These are phyloP conservation scores for Penstemon newberryi DNA, from an alignment of 257 asterid species.

Conservation along the genomic window DNA sequence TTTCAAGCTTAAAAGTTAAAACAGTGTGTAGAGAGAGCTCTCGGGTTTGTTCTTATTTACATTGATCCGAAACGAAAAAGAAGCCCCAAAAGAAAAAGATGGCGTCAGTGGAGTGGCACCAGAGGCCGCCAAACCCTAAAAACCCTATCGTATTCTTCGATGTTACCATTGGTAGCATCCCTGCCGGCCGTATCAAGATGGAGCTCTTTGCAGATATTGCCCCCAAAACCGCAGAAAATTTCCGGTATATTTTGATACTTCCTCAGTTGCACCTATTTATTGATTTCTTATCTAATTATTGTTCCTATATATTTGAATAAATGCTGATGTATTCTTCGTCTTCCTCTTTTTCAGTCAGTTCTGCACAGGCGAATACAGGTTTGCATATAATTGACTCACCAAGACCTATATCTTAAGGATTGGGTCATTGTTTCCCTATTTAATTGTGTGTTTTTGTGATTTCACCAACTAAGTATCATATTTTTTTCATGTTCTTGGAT, in stretches of 20 bases:
- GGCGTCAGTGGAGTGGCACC: slow-evolving; percentile 85
- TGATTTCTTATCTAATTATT: not conserved
- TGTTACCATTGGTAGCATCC: slow-evolving; percentile 77
- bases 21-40: no score
- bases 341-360: slow-evolving; percentile 59
- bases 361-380: slow-evolving; percentile 94
- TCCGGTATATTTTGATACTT: slow-evolving; percentile 44
- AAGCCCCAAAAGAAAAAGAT: slow-evolving; percentile 18
- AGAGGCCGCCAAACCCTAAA: slow-evolving; percentile 86
- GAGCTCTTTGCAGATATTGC: slow-evolving; percentile 95
- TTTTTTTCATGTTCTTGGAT: no score
- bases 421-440: not conserved
- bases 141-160: slow-evolving; percentile 94
- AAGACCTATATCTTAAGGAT: not conserved
- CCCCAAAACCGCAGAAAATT: slow-evolving; percentile 93
- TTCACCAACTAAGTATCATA: not conserved
- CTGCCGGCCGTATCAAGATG: slow-evolving; percentile 96
- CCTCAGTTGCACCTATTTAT: no score
- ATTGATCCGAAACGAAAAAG: no score
- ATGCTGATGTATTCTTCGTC: not conserved
- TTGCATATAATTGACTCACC: slow-evolving; percentile 17
- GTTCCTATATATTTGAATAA: not conserved
- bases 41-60: no score
- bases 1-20: no score
- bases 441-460: no score